Conservation (phyloP, 1,284 basidiomycete species). For the Ustilago vetiveriae region DNA sequence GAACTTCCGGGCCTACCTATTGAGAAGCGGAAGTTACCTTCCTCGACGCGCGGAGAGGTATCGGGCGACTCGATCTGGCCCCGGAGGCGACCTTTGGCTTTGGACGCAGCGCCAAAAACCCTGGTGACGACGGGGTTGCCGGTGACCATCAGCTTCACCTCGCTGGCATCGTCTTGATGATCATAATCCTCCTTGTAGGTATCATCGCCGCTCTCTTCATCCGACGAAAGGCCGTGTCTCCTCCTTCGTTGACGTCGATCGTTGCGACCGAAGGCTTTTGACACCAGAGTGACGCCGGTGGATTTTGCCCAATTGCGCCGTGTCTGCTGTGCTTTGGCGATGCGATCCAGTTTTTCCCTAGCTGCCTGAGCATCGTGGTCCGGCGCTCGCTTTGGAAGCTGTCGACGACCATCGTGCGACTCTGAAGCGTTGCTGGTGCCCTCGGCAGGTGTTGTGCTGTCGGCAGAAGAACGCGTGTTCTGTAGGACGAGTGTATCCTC, state of each 20-base stretch:
- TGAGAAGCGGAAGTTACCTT: constrained; percentile 25
- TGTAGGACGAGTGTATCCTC: constrained; percentile 33
- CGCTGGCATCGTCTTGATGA: constrained; percentile 2
- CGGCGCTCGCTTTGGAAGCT: constrained; percentile 20
- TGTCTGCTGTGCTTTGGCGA: constrained; percentile 35
- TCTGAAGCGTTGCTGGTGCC: neutral
- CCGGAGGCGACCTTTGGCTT: constrained; percentile 23
- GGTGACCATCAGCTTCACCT: constrained; percentile 55
- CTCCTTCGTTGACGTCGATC: constrained; percentile 24
- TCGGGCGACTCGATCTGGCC: constrained; percentile 21
- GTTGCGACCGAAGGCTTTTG: constrained; percentile 21
- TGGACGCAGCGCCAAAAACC: constrained; percentile 19
- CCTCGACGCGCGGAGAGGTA: constrained; percentile 22
- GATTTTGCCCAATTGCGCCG: constrained; percentile 39
- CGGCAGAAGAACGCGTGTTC: constrained; percentile 29
- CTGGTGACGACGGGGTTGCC: constrained; percentile 48
- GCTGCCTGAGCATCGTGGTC: constrained; percentile 38
- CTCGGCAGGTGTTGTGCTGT: neutral
- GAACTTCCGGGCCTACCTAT: constrained; percentile 24
- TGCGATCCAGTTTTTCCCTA: constrained; percentile 44
- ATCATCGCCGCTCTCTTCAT: constrained; percentile 23
- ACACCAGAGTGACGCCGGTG: constrained; percentile 26
- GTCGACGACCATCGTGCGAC: neutral
- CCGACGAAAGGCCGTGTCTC: constrained; percentile 26
- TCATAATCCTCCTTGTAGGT: constrained; percentile 3